Conservation (phyloP, 495 filamentous ascomycete genomes). For the Trichoderma orchidacearum region DNA sequence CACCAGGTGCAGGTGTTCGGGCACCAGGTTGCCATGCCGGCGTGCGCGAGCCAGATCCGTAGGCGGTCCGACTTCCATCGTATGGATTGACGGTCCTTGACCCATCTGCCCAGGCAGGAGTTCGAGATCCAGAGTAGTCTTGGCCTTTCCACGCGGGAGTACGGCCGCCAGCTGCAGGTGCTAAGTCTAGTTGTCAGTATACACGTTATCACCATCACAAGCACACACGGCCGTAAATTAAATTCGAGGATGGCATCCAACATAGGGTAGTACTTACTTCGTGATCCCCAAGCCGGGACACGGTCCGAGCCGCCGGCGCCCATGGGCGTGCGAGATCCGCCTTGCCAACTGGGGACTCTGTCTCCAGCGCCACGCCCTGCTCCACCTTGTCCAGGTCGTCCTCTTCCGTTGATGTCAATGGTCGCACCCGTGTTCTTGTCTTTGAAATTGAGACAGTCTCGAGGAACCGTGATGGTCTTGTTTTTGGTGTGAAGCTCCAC, state of each 20-base stretch:
- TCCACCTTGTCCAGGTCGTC: conserved; percentile 23
- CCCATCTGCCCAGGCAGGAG: conserved; percentile 68
- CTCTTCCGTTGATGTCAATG: conserved; percentile 50
- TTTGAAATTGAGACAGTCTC: conserved; percentile 63
- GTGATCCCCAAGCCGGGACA: conserved; percentile 56
- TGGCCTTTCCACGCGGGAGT: conserved; percentile 56
- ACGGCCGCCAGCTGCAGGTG: conserved; percentile 38
- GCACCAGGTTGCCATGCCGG: conserved; percentile 38
- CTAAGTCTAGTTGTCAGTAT: conserved; percentile 25
- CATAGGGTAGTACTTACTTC: conserved; percentile 34
- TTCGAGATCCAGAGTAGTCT: conserved; percentile 45
- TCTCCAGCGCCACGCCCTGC: conserved; percentile 20
- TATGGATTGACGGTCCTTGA: conserved; percentile 66
- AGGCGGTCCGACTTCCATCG: conserved; percentile 66
- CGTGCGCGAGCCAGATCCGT: conserved; percentile 37
- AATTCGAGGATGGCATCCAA: neutral
- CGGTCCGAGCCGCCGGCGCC: conserved; percentile 43
- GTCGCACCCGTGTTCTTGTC: conserved; percentile 68
- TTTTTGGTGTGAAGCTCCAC: conserved; percentile 88
- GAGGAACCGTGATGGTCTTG: conserved; percentile 71
- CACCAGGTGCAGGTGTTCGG: conserved; percentile 45
- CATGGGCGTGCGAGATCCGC: conserved; percentile 58
- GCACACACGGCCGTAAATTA: no score
- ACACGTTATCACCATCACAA: no score
- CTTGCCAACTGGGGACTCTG: conserved; percentile 21